Conservation (phyloP, 805 yeast genomes). For the Suhomyces sp. region DNA sequence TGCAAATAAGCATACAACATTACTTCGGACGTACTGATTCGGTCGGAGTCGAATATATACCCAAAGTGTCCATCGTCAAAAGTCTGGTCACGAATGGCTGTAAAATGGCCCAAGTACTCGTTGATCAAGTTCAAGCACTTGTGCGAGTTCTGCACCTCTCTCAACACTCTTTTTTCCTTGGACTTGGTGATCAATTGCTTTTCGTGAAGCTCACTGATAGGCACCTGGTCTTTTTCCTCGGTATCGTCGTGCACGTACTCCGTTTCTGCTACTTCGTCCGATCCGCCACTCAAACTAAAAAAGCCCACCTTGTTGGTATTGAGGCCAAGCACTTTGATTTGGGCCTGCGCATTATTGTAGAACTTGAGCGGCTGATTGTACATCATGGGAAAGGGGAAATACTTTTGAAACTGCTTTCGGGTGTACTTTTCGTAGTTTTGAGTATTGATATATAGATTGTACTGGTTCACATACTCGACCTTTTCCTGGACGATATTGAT, state of each 20-base stretch:
- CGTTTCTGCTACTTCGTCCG: slow-evolving; percentile 17
- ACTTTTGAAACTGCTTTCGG: slow-evolving; percentile 48
- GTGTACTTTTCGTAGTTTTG: slow-evolving; percentile 61
- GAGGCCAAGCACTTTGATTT: slow-evolving; percentile 31
- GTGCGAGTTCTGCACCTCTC: slow-evolving; percentile 33
- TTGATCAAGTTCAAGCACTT: slow-evolving; percentile 28
- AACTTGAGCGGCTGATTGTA: slow-evolving; percentile 59
- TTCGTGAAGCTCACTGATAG: slow-evolving; percentile 40
- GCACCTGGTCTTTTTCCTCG: slow-evolving; percentile 20
- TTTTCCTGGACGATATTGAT: slow-evolving; percentile 40
- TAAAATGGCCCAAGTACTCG: slow-evolving; percentile 18
- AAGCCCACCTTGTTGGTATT: slow-evolving; percentile 25
- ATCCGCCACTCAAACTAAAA: slow-evolving; percentile 20
- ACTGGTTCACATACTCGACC: slow-evolving; percentile 49
- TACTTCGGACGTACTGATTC: slow-evolving; percentile 29
- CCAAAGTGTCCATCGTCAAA: slow-evolving; percentile 13
- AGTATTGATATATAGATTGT: slow-evolving; percentile 54
- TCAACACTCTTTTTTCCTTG: slow-evolving; percentile 26
- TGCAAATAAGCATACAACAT: slow-evolving; percentile 39
- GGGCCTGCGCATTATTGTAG: slow-evolving; percentile 36
- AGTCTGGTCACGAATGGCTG: slow-evolving; percentile 13
- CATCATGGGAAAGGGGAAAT: slow-evolving; percentile 72
- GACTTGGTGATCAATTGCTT: slow-evolving; percentile 32
- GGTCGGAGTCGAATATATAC: slow-evolving; percentile 12
- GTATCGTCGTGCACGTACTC: slow-evolving; percentile 26